Evolutionary conservation across 2,329 filamentous ascomycete species (phyloP), one percentile per base, ranked within the genome.

Genomic region (Setomelanomma holmii): DNA sequence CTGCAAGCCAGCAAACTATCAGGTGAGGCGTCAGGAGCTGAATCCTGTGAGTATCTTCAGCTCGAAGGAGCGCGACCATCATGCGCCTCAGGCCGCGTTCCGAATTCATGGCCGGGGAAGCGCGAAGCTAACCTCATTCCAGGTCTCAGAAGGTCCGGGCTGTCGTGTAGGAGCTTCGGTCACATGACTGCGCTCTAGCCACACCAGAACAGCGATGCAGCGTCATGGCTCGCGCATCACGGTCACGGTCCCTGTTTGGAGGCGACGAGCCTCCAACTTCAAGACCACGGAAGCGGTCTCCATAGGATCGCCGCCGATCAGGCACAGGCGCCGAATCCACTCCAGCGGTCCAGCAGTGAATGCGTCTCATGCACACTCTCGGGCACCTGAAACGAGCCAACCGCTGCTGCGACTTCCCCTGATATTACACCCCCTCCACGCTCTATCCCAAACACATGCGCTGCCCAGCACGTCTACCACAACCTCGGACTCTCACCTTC

Each of bases 331-430:
- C 54, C 52, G 45, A 58, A 56, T 61, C 51, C 46, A 53, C 50
- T 42, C 45, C 45, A 30, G 3, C 27, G 14, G 48, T 53, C 34
- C n/a, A 47, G 47, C 46, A 49, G 40, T 58, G 53, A 49, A 45
- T 56, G 34, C 27, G 47, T 45, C 60, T 63, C 55, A 64, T 66
- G 61, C 64, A 54, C 19, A 47, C 53, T 35, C 39, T 21, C 46
- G 39, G 39, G 46, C 27, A 64, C 61, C 65, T 72, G 69, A 72
- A 72, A 72, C 70, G 58, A 45, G 59, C 61, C 62, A 57, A 54
- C 60, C 64, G 63, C 46, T 49, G 14, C 34, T n/a, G 16, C 34
- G n/a, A 7, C 34, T 36, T 36, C 69, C 69, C 70, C 70, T 72
- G 66, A 65, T 63, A 55, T 53, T 47, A 57, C 55, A 50, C 65